phyloP scores from a whole-genome alignment of 106 monocot genomes.

The Gastrodia elata region DNA sequence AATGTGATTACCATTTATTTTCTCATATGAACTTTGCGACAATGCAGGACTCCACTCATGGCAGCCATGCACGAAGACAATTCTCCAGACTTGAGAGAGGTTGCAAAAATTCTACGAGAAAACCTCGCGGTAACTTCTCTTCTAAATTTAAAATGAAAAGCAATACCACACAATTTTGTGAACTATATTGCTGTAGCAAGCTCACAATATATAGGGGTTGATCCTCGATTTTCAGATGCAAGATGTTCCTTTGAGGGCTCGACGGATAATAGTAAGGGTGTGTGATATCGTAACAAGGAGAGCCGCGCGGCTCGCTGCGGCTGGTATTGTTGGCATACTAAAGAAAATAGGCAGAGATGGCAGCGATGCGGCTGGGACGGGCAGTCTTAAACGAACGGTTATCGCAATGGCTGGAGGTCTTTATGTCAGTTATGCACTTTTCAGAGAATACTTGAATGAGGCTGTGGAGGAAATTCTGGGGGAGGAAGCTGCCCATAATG shows the following conservation, averaged over 20 bases:
- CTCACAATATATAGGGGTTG: too few relatives aligned
- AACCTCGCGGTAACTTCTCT: slow-evolving; percentile 36
- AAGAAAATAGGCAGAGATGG: slow-evolving; percentile 94
- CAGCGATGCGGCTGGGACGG: slow-evolving; percentile 39
- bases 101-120: slow-evolving; percentile 51
- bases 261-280: slow-evolving; percentile 62
- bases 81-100: slow-evolving; percentile 66
- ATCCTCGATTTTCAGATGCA: slow-evolving; percentile 37
- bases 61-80: slow-evolving; percentile 83
- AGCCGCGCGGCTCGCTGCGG: slow-evolving; percentile 76
- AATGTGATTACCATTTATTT: background rate
- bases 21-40: background rate
- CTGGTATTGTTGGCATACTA: slow-evolving; percentile 93
- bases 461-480: slow-evolving; percentile 76
- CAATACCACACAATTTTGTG: background rate
- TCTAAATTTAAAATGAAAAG: background rate
- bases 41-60: slow-evolving; percentile 61
- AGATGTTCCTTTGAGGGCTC: slow-evolving; percentile 49
- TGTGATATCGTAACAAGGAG: slow-evolving; percentile 74
- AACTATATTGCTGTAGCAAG: background rate
- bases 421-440: slow-evolving; percentile 48
- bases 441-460: slow-evolving; percentile 83
- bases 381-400: slow-evolving; percentile 47
- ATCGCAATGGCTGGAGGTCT: slow-evolving; percentile 80
- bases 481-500: slow-evolving; percentile 57